Conservation (phyloP, 2,329 filamentous ascomycete species). For the Corniculantispora saksenae region DNA sequence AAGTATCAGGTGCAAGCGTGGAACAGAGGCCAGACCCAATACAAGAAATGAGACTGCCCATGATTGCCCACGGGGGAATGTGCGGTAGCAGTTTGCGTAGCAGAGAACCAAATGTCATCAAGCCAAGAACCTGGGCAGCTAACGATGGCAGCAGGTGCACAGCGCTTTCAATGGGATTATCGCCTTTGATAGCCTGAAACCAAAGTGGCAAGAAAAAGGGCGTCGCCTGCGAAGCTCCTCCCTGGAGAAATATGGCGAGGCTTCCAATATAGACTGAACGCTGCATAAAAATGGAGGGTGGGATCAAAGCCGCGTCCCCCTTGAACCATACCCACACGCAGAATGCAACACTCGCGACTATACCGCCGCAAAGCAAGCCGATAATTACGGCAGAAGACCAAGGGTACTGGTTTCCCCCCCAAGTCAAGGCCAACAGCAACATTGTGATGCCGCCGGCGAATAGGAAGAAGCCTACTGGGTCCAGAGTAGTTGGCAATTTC, state of each 20-base stretch:
- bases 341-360: background rate
- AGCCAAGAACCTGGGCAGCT: background rate
- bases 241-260: slow-evolving; percentile 1
- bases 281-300: background rate
- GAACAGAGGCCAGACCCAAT: background rate
- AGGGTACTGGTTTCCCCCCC: slow-evolving; percentile 35
- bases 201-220: slow-evolving; percentile 16
- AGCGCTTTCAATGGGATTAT: slow-evolving; percentile 6
- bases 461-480: slow-evolving; percentile 42
- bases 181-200: slow-evolving; percentile 14
- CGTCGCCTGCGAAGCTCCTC: slow-evolving; percentile 13
- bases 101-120: background rate
- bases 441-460: slow-evolving; percentile 47
- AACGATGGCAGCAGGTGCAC: slow-evolving; percentile 15
- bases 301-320: background rate
- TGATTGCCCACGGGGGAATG: slow-evolving; percentile 11
- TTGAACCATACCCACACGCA: background rate
- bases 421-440: slow-evolving; percentile 46
- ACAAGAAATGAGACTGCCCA: background rate
- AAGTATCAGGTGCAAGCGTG: background rate
- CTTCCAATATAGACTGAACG: slow-evolving; percentile 8
- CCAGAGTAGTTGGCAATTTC: background rate
- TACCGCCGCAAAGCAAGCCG: slow-evolving; percentile 32
- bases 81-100: background rate
- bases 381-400: slow-evolving; percentile 49